A percentile compares a stretch with the other conserved stretches of the same genome.
Conservation (phyloP, 1,284 basidiomycete genomes). For the Tilletia indica region DNA sequence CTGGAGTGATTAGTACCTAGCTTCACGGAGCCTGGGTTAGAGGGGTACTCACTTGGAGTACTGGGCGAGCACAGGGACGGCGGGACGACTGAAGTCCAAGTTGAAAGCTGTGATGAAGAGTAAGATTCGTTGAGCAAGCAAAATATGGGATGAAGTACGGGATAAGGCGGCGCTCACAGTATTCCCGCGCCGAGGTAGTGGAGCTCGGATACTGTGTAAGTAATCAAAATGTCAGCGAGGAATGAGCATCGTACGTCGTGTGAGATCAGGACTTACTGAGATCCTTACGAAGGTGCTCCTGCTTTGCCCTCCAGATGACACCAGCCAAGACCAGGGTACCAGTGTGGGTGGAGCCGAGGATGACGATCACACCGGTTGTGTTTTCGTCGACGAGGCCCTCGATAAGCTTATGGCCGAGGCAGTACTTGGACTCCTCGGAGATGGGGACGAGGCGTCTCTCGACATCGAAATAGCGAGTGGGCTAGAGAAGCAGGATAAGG, state of each 20-base stretch:
- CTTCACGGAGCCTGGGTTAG: no score
- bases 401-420: slow-evolving; percentile 77
- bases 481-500: no score
- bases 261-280: slow-evolving; percentile 19
- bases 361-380: slow-evolving; percentile 58
- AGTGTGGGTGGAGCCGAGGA: slow-evolving; percentile 28
- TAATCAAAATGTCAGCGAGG: no score
- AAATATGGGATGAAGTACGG: background rate
- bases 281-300: slow-evolving; percentile 59
- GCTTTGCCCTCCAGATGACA: slow-evolving; percentile 46
- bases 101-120: slow-evolving; percentile 66
- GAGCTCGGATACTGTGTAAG: no score
- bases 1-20: no score
- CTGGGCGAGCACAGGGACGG: slow-evolving; percentile 83
- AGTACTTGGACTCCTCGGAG: slow-evolving; percentile 60
- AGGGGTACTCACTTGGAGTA: no score
- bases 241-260: slow-evolving; percentile 73
- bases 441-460: slow-evolving; percentile 60
- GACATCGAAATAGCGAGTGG: slow-evolving; percentile 87
- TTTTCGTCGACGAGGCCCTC: slow-evolving; percentile 90
- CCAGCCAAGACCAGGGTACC: slow-evolving; percentile 67
- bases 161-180: slow-evolving; percentile 20
- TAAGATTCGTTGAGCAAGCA: background rate
- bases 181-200: slow-evolving; percentile 53
- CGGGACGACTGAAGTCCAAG: slow-evolving; percentile 89